Base-by-base conservation (phyloP, 2,329 filamentous ascomycete genomes). In the Diaporthe vaccinii region DNA sequence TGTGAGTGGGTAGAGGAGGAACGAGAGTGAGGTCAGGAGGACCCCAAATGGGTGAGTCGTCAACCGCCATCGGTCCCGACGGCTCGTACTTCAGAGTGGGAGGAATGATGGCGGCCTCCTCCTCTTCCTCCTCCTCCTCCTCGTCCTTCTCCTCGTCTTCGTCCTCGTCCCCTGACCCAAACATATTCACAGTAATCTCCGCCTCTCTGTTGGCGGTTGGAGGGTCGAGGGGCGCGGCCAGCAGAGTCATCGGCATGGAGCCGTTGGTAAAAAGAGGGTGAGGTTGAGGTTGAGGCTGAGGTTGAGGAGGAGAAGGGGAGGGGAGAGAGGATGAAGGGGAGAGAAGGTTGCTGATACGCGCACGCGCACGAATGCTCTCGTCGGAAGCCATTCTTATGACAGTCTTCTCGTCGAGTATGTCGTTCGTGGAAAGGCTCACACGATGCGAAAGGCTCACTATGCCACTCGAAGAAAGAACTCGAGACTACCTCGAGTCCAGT, bases 221-320 rank as follows among this genome's bases (percentile, higher is more conserved):
- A 58, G 59, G 39, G 15, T 65, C 49, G 34, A 55, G 58, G 20
- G 68, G 53, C 17, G 57, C 55, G 22, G 22, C 57, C 68, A 75
- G 25, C 34, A 70, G 1, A 10, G 10, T 22, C 55, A 73, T 71
- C 12, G 53, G 41, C 73, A 73, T 70, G 5, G 69, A 75, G 31
- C 46, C 73, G 28, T 73, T 73, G 53, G 73, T 73, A 34, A 76
- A 75, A 9, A 55, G 68, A 51, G 73, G 59, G 46, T 69, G 75
- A 12, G 51, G 72, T 12, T 55, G 75, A 58, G 34, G 73, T 22
- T 1, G 53, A 59, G 51, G 53, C 44, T n/a, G 15, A 41, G 22
- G 58, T 14, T 22, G 12, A 20, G n/a, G n/a, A 46, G 25, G 44
- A 9, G 31, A 25, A 14, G 25, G 7, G 9, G 41, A 49, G 9